These are phyloP conservation scores for Podaxis sp. DNA, from an alignment of 768 basidiomycete genomes.

Conservation along the genomic window DNA sequence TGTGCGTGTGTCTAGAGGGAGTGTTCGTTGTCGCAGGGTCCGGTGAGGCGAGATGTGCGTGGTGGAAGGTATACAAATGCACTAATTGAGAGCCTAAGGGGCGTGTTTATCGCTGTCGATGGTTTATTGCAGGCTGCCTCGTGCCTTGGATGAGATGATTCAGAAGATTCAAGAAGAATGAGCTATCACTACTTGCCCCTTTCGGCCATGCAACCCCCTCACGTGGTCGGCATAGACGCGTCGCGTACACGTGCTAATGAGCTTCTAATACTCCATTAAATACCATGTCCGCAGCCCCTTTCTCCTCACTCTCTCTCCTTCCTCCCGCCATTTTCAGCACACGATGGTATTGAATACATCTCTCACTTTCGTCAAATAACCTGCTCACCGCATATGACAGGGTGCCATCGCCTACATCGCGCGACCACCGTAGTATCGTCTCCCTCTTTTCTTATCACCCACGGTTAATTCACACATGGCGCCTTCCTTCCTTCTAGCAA, in stretches of 20 bases:
- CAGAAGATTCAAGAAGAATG: neutral
- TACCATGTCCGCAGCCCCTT: neutral
- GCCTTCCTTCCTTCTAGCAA: neutral
- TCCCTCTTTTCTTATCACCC: neutral
- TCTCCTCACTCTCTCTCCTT: neutral
- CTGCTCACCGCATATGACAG: neutral
- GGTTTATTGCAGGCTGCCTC: slow-evolving; percentile 9
- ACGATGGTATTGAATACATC: neutral
- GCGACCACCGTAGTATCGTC: slow-evolving; percentile 4
- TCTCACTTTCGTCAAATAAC: neutral
- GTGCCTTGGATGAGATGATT: neutral
- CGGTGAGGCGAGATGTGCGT: slow-evolving; percentile 15
- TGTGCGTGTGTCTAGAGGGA: neutral
- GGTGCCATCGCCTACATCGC: neutral
- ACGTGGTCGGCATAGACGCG: slow-evolving; percentile 3
- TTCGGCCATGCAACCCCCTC: neutral
- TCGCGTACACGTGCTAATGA: slow-evolving; percentile 14
- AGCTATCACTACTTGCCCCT: neutral
- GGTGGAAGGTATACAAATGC: neutral
- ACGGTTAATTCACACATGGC: neutral
- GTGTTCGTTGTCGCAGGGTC: slow-evolving; percentile 10
- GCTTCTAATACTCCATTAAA: neutral
- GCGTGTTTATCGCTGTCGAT: slow-evolving; percentile 10
- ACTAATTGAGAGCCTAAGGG: neutral
- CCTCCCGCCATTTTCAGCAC: neutral